Evolutionary conservation across 1,139 yeast species (phyloP), one percentile per base, ranked within the genome.

Genomic region (Suhomyces guaymorum): DNA sequence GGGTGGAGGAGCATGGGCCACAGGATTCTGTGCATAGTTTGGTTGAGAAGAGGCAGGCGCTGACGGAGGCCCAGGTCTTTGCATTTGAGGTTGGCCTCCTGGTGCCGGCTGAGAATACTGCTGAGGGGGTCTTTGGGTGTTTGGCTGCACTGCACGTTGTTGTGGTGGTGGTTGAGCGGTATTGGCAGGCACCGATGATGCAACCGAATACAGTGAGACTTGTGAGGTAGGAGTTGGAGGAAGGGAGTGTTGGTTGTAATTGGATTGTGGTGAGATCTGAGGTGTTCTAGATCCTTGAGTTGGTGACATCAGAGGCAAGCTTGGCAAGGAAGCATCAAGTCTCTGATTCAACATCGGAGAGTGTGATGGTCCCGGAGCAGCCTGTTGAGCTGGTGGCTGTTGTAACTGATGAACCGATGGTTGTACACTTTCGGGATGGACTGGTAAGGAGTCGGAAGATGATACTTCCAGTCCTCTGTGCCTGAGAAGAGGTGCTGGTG

Each of bases 391-490:
- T 19, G n/a, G 10, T 21, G 25, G 33, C 12, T 24, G 42, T 20
- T 29, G 37, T 12, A 18, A 28, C 15, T 25, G 32, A 17, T 30
- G 20, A 11, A 16, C 21, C 5, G 19, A 6, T 6, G 19, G 19
- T n/a, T 25, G 33, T 11, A 15, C 12, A 8, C 15, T n/a, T 8
- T 9, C 24, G 7, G 15, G 8, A 7, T 10, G 33, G 5, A 10
- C 15, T 9, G 26, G 28, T 15, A 32, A 26, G 13, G 31, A 32
- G 2, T 35, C 39, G 3, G 39, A 32, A 9, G 39, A 35, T n/a
- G n/a, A n/a, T n/a, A n/a, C n/a, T 12, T 33, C 37, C 35, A 33
- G 37, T 8, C 37, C 30, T 14, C 40, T 15, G 4, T 21, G 32
- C 8, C 21, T 22, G 11, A 30, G 29, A 25, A 32, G 29, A 16